Evolutionary conservation across 148 eudicot genomes (phyloP).

Genomic region (Persicaria tinctoria): DNA sequence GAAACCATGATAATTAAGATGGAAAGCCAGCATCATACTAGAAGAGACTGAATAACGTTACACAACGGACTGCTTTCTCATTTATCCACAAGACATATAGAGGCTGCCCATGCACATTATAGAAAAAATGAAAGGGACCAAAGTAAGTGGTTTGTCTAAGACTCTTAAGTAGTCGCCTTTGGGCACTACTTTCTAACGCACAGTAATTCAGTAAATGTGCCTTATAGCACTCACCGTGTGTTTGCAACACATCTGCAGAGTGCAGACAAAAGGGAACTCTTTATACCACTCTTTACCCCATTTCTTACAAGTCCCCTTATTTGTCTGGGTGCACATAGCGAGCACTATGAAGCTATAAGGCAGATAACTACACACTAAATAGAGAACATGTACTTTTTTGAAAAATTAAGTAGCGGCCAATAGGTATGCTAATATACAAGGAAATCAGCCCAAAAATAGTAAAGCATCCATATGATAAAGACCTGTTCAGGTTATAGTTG

Average conservation of each 20-base stretch:
- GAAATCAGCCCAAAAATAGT: not conserved
- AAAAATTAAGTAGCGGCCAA: not conserved
- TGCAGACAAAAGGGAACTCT: too few species aligned
- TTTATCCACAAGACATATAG: not conserved
- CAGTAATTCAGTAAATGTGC: too few species aligned
- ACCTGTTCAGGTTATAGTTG: not conserved
- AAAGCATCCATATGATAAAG: not conserved
- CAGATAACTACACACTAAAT: too few species aligned
- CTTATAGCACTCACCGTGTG: too few species aligned
- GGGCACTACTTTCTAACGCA: too few species aligned
- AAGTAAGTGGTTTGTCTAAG: not conserved
- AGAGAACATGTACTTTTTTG: too few species aligned
- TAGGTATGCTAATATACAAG: not conserved
- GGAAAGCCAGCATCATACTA: not conserved
- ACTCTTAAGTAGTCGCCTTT: not conserved
- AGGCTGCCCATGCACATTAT: not conserved
- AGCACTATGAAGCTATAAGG: too few species aligned
- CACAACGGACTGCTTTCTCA: not conserved
- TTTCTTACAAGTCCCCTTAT: too few species aligned
- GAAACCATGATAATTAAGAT: not conserved
- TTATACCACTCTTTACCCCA: too few species aligned
- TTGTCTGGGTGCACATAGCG: too few species aligned
- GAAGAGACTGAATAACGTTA: not conserved
- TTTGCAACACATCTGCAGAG: too few species aligned
- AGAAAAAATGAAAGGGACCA: not conserved